Conservation (phyloP, 2,329 filamentous ascomycete species). For the Ampelomyces quisqualis region DNA sequence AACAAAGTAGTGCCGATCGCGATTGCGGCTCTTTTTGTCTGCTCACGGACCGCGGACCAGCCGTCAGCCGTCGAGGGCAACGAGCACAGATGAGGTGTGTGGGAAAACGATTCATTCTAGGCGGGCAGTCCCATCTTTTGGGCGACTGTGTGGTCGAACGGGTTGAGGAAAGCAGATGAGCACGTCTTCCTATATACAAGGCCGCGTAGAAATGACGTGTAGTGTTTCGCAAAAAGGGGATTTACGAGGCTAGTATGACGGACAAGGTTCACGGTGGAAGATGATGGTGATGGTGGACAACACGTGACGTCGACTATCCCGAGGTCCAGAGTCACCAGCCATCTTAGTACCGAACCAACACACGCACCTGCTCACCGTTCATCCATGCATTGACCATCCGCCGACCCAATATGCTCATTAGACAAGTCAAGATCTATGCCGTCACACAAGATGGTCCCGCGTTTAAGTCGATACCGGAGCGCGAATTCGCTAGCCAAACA, state of each 20-base stretch:
- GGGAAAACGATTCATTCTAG: too few species aligned
- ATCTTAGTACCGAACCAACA: neutral
- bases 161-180: neutral
- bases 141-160: constrained; percentile 1
- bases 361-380: neutral
- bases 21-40: constrained; percentile 6
- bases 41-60: too few species aligned
- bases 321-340: too few species aligned
- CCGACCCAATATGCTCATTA: too few species aligned
- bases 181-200: neutral
- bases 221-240: constrained; percentile 1
- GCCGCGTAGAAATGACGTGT: constrained; percentile 3
- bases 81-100: too few species aligned
- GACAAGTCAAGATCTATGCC: neutral
- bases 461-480: constrained; percentile 1
- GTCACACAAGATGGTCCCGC: neutral
- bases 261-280: neutral
- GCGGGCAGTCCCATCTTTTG: too few species aligned
- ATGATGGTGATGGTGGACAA: too few species aligned
- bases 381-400: neutral
- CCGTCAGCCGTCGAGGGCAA: too few species aligned
- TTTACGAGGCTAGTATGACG: too few species aligned
- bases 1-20: constrained; percentile 5
- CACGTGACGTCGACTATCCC: too few species aligned
- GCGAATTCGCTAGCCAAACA: neutral